These are phyloP conservation scores for Poronia punctata DNA, from an alignment of 495 filamentous ascomycete species.

Conservation along the genomic window DNA sequence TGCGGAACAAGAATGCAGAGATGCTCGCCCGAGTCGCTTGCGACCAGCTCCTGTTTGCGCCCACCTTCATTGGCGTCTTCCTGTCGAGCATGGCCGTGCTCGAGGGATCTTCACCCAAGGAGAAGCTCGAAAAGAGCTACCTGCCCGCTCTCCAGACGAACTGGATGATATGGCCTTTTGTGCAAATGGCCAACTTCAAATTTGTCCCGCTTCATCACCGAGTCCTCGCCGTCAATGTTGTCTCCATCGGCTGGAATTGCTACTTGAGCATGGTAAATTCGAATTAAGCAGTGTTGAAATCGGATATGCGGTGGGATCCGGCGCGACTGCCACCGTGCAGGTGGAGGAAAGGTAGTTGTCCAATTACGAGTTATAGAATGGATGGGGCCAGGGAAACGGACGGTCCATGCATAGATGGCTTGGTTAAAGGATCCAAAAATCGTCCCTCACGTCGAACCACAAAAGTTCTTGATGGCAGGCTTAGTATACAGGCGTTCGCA, in stretches of 20 bases:
- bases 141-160: conserved; percentile 67
- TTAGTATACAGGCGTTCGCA: too few relatives aligned
- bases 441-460: too few relatives aligned
- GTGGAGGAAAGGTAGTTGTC: background rate
- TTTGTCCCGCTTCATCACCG: conserved; percentile 81
- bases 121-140: conserved; percentile 68
- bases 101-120: conserved; percentile 64
- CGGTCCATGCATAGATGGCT: too few relatives aligned
- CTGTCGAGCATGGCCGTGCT: conserved; percentile 79
- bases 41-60: conserved; percentile 85
- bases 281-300: background rate
- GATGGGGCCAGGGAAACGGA: too few relatives aligned
- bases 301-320: background rate
- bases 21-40: conserved; percentile 72
- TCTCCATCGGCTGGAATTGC: conserved; percentile 87
- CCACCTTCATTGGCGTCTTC: conserved; percentile 74
- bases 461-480: too few relatives aligned
- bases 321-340: background rate
- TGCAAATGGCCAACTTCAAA: conserved; percentile 87
- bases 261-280: conserved; percentile 59
- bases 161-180: conserved; percentile 86
- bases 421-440: too few relatives aligned
- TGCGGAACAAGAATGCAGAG: conserved; percentile 59
- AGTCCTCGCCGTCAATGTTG: conserved; percentile 81
- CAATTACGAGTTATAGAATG: too few relatives aligned